Conservation (phyloP, 805 yeast species). For the Cyberlindnera mycetangii region DNA sequence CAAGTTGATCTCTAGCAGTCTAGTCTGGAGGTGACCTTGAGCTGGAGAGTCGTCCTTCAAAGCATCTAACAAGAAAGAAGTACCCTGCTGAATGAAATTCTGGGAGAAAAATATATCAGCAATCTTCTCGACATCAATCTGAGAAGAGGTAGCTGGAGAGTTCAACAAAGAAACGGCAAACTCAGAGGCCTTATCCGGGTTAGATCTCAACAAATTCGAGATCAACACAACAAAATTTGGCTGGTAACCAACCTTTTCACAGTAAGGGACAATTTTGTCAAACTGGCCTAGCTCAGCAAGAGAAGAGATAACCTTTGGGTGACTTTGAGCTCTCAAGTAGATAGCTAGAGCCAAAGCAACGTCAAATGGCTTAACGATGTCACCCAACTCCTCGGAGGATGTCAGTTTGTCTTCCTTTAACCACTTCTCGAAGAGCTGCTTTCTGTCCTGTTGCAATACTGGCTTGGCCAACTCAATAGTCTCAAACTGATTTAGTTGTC, state of each 20-base stretch:
- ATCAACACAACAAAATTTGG: slow-evolving; percentile 90
- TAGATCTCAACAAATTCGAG: slow-evolving; percentile 85
- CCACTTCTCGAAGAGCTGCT: slow-evolving; percentile 93
- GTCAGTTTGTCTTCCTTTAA: slow-evolving; percentile 92
- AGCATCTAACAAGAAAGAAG: slow-evolving; percentile 94
- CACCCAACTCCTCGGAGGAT: slow-evolving; percentile 96
- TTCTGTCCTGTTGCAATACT: slow-evolving; percentile 91
- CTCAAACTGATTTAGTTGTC: slow-evolving; percentile 88
- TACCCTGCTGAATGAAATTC: slow-evolving; percentile 94
- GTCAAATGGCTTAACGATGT: slow-evolving; percentile 86
- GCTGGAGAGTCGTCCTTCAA: slow-evolving; percentile 90
- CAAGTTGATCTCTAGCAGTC: slow-evolving; percentile 87
- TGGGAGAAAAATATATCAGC: slow-evolving; percentile 95
- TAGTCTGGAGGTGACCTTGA: slow-evolving; percentile 94
- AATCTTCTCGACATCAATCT: slow-evolving; percentile 76
- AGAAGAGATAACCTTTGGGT: slow-evolving; percentile 85
- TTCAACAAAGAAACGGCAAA: slow-evolving; percentile 85
- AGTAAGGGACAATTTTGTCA: slow-evolving; percentile 91
- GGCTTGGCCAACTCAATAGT: slow-evolving; percentile 94
- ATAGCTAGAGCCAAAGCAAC: slow-evolving; percentile 85
- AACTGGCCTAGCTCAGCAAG: slow-evolving; percentile 95
- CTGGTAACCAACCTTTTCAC: slow-evolving; percentile 81
- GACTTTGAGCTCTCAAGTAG: slow-evolving; percentile 77
- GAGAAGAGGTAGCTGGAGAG: slow-evolving; percentile 53
- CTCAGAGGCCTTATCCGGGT: slow-evolving; percentile 98